A percentile compares a stretch with the other conserved stretches of the same genome.
Evolutionary conservation across 306 rosid species (phyloP).

Genomic region (Cucumis cinereus): DNA sequence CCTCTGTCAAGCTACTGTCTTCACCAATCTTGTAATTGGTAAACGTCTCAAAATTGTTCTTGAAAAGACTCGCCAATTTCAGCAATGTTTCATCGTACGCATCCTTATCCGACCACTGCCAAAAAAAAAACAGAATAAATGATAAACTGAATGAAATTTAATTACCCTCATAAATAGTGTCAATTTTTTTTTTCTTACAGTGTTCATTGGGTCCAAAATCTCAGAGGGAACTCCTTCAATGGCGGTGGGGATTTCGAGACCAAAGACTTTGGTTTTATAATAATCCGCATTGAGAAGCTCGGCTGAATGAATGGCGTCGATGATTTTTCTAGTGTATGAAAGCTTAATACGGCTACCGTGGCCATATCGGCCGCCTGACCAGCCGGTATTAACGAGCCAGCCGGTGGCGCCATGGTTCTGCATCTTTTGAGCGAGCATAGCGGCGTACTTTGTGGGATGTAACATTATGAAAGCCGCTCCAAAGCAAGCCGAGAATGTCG

Average conservation of each 20-base stretch:
- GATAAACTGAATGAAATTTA: neutral
- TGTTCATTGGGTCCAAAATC: constrained; percentile 56
- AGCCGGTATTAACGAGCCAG: constrained; percentile 95
- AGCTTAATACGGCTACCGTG: constrained; percentile 56
- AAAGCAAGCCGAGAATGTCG: constrained; percentile 90
- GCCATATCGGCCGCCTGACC: constrained; percentile 89
- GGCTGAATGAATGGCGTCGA: constrained; percentile 75
- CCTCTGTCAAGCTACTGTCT: constrained; percentile 44
- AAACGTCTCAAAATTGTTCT: constrained; percentile 63
- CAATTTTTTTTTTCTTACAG: constrained; percentile 24
- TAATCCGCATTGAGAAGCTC: constrained; percentile 42
- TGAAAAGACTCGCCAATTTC: constrained; percentile 61
- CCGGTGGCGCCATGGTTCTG: constrained; percentile 68
- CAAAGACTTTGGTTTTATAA: constrained; percentile 52
- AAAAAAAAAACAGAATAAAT: neutral
- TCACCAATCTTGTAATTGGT: constrained; percentile 53
- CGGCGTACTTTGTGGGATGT: constrained; percentile 86
- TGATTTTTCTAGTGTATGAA: constrained; percentile 61
- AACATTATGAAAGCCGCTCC: constrained; percentile 90
- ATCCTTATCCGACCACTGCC: constrained; percentile 62
- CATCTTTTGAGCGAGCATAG: constrained; percentile 93
- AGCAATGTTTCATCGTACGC: constrained; percentile 43
- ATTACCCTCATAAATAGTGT: neutral
- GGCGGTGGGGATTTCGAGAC: constrained; percentile 57
- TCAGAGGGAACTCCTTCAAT: constrained; percentile 74